A percentile compares a stretch with the other conserved stretches of the same genome.
Evolutionary conservation across 208 protist genomes (phyloP).

Genomic region (Endotrypanum monterogeii): DNA sequence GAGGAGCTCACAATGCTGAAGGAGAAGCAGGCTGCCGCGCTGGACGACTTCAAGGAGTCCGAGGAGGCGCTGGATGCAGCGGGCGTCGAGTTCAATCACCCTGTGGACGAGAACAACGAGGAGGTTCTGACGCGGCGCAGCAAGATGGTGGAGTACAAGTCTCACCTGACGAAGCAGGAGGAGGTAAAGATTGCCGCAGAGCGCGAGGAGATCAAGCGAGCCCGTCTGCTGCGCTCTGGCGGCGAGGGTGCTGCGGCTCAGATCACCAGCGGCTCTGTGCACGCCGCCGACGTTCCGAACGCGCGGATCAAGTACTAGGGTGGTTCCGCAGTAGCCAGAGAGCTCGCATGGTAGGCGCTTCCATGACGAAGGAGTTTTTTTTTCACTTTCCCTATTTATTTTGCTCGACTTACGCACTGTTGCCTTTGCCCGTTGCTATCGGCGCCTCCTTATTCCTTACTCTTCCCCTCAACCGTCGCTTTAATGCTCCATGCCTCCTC

Average conservation of each 20-base stretch:
- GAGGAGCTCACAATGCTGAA: constrained; percentile 82
- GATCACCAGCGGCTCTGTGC: constrained; percentile 31
- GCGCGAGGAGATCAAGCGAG: constrained; percentile 85
- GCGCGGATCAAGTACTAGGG: constrained; percentile 23
- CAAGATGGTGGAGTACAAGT: constrained; percentile 87
- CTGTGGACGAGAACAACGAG: not conserved
- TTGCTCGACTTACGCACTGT: not conserved
- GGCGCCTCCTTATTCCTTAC: constrained; percentile 4
- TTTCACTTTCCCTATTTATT: not conserved
- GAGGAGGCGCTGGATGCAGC: constrained; percentile 52
- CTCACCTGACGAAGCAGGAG: constrained; percentile 84
- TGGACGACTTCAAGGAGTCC: constrained; percentile 12
- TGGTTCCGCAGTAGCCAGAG: not conserved
- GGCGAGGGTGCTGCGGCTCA: constrained; percentile 30
- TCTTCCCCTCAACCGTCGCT: not conserved
- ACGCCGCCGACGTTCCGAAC: constrained; percentile 12
- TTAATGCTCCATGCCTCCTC: not conserved
- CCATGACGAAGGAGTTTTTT: constrained; percentile 1
- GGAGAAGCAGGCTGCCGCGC: constrained; percentile 67
- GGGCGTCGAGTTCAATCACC: constrained; percentile 72
- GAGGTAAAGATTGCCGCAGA: constrained; percentile 86
- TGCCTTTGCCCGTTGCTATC: not conserved
- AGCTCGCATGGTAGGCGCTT: not conserved
- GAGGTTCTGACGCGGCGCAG: constrained; percentile 53
- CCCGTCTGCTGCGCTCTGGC: constrained; percentile 43